Base-by-base conservation (phyloP, 495 filamentous ascomycete genomes). In the Cercophora sp. region DNA sequence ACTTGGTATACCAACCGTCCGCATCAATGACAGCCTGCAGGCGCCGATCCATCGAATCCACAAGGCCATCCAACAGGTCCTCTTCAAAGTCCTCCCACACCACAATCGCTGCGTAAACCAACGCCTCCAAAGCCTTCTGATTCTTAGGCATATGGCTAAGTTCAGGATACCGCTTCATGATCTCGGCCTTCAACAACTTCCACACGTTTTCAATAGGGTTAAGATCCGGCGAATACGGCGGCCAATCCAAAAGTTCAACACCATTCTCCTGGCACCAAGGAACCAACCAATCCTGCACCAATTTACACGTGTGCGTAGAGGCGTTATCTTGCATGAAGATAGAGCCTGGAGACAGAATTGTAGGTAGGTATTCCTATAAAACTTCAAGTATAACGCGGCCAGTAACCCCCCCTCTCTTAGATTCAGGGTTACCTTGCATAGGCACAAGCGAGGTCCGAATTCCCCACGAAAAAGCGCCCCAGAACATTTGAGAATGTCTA, bases 271-370 rank as follows among this genome's bases (percentile, higher is more conserved):
- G 9, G 31, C 23, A 35, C 48, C 23, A 51, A 10, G 27, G 13
- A 5, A 1, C 19, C 11, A 51, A 29, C 36, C 35, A 51, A 19
- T 29, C 36, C 32, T 51, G 36, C 9, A 42, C 48, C 4, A 51
- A 8, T 27, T 51, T 41, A 13, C 22, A 27, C 11, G 11, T 51
- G 15, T 51, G 36, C 2, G 23, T 51, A 24, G 15, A 51, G 34
- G 24, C 48, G 34, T 51, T 51, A 41, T 51, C 48, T 20, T 51
- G 23, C 20, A 42, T 42, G 24, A 51, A 42, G 13, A 51, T 51
- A 51, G 5, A 18, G 18, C 36, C 36, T 3, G 23, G 36, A 0
- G 11, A 15, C 11, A 23, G 42, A 29, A 41, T 40, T 11, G 36
- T 51, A 4, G 36, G 35, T 5, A 42, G 37, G 36, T 29, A 15